Base-by-base conservation (phyloP, 139 green algal genomes). In the Desmodesmus armatus region DNA sequence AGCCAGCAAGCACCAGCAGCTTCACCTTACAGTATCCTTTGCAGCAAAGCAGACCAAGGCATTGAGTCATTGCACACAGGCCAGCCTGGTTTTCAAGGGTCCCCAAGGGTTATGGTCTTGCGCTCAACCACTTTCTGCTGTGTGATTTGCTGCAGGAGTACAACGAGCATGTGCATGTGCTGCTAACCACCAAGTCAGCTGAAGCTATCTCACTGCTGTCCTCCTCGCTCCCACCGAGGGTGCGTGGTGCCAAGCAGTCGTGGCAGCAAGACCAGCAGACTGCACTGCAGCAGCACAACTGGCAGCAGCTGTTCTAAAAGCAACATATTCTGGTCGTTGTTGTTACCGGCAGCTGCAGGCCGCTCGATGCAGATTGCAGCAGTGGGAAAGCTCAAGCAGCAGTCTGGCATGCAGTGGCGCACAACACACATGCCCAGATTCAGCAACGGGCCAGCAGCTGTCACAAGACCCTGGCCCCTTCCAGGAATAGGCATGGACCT, bases 121-220 rank as follows among this genome's bases (percentile, higher is more conserved):
- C 3, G 29, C 65, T 55, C 15, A 37, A 60, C 17, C 21, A 39
- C 17, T 51, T 69, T 44, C 33, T 65, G 21, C 7, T 49, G 21
- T 2, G 23, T 55, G 13, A 41, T 47, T 51, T 58, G 35, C 11
- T 25, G 80, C 90, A 93, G 85, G 87, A 93, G 66, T 93, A 91
- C 82, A 91, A 91, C 44, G 89, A 91, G 33, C 85, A 88, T 19
- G 90, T 93, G 7, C 83, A 80, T 7, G 60, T 93, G 31, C 72
- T 93, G 58, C 51, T 93, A 2, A 93, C 90, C 2, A 90, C 83
- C 0, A 62, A 53, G 0, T 87, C 73, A 27, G n/a, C 55, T 3
- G 80, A 88, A 7, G 75, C 80, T 0, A 84, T 83, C 70, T 37
- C 47, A 37, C 63, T 89, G 79, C 85, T 93, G 11, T 51, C 41